Evolutionary conservation across 495 filamentous ascomycete genomes (phyloP).

Genomic region (Schizothecium vesticola): DNA sequence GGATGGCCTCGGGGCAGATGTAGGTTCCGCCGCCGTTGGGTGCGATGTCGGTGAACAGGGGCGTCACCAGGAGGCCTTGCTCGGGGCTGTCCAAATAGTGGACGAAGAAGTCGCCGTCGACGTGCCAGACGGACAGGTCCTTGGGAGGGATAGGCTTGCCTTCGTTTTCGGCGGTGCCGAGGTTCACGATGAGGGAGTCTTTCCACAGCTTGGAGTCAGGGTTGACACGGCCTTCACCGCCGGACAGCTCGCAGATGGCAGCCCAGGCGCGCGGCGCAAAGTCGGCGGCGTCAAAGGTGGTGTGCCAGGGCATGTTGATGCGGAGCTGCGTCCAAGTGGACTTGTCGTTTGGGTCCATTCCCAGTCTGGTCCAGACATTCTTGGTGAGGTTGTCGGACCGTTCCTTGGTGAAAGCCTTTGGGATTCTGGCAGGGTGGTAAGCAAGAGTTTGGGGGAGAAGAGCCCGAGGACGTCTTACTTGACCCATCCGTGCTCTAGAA

Average conservation of each 20-base stretch:
- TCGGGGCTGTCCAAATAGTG: conserved; percentile 71
- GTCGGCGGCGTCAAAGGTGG: conserved; percentile 44
- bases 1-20: conserved; percentile 56
- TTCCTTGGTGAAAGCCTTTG: conserved; percentile 50
- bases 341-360: conserved; percentile 60
- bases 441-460: not conserved
- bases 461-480: conserved; percentile 28
- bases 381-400: conserved; percentile 53
- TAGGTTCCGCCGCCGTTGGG: conserved; percentile 62
- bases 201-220: conserved; percentile 52
- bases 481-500: conserved; percentile 61
- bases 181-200: conserved; percentile 68
- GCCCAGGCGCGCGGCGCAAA: conserved; percentile 66
- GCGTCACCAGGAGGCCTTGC: conserved; percentile 65
- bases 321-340: conserved; percentile 59
- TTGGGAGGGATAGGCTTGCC: conserved; percentile 43
- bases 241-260: conserved; percentile 65
- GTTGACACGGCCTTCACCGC: conserved; percentile 55
- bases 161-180: conserved; percentile 54
- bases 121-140: conserved; percentile 62
- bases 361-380: conserved; percentile 64
- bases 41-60: conserved; percentile 61
- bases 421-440: conserved; percentile 18
- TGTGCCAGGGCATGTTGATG: conserved; percentile 61
- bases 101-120: conserved; percentile 72